These are phyloP conservation scores for Plasmopara halstedii DNA, from an alignment of 352 stramenopile species.

Conservation along the genomic window DNA sequence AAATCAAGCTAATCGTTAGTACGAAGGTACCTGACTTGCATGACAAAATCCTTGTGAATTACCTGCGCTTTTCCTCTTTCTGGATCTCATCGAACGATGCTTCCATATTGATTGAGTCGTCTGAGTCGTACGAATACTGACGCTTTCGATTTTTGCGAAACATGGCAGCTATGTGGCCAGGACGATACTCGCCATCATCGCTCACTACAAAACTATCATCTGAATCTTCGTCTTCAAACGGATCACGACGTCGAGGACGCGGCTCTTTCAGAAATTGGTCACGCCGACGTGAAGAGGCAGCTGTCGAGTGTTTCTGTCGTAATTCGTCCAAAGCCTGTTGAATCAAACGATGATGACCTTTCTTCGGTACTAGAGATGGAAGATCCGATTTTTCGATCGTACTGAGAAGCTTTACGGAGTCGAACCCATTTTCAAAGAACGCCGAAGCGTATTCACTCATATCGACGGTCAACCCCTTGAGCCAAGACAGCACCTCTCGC, in stretches of 20 bases:
- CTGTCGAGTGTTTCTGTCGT: conserved; percentile 58
- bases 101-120: conserved; percentile 83
- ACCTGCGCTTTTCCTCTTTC: conserved; percentile 81
- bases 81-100: conserved; percentile 79
- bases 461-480: conserved; percentile 57
- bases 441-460: conserved; percentile 80
- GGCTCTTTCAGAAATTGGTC: conserved; percentile 22
- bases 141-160: conserved; percentile 69
- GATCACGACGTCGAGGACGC: conserved; percentile 29
- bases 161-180: conserved; percentile 71
- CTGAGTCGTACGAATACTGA: conserved; percentile 69
- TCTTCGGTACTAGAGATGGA: conserved; percentile 68
- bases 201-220: conserved; percentile 83
- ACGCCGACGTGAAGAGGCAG: conserved; percentile 27
- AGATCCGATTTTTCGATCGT: conserved; percentile 68
- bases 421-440: conserved; percentile 85
- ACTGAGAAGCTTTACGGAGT: conserved; percentile 79
- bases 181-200: conserved; percentile 66
- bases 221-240: conserved; percentile 79
- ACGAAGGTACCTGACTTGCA: not conserved
- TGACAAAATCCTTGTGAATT: not conserved
- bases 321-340: conserved; percentile 71
- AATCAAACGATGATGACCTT: conserved; percentile 78
- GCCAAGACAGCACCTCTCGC: conserved; percentile 74
- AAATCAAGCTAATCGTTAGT: not conserved